Conservation (phyloP, 768 basidiomycete species). For the Serendipita sp. region DNA sequence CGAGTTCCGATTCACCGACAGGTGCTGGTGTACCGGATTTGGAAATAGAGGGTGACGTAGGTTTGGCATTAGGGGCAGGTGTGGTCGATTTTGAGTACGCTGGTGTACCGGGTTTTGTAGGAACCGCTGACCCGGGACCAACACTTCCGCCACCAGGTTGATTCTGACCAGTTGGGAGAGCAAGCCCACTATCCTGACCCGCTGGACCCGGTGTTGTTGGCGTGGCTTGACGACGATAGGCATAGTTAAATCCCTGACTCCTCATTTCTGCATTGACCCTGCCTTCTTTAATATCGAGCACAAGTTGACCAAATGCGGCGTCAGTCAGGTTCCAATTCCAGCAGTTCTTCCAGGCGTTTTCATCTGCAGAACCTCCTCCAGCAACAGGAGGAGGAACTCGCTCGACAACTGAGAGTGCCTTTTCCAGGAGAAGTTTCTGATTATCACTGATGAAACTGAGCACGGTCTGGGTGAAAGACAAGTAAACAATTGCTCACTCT, state of each 20-base stretch:
- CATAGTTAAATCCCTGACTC: slow-evolving; percentile 94
- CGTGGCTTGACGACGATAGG: slow-evolving; percentile 62
- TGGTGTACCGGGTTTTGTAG: slow-evolving; percentile 21
- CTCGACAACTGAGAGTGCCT: slow-evolving; percentile 71
- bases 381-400: slow-evolving; percentile 48
- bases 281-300: slow-evolving; percentile 83
- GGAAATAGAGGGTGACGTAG: slow-evolving; percentile 21
- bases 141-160: slow-evolving; percentile 16
- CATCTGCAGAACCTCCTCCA: slow-evolving; percentile 45
- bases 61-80: slow-evolving; percentile 15
- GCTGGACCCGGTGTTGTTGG: slow-evolving; percentile 23
- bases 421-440: slow-evolving; percentile 75
- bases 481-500: slow-evolving; percentile 27
- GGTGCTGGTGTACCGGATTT: slow-evolving; percentile 13
- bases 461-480: not conserved
- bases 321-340: slow-evolving; percentile 99
- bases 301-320: slow-evolving; percentile 76
- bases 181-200: not conserved
- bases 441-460: slow-evolving; percentile 31
- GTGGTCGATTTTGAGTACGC: slow-evolving; percentile 19
- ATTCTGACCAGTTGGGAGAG: slow-evolving; percentile 17
- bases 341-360: slow-evolving; percentile 94
- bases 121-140: slow-evolving; percentile 12
- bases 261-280: slow-evolving; percentile 82
- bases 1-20: slow-evolving; percentile 22